Evolutionary conservation across 2,329 filamentous ascomycete species (phyloP).

Genomic region (Apiospora rasikravindrae): DNA sequence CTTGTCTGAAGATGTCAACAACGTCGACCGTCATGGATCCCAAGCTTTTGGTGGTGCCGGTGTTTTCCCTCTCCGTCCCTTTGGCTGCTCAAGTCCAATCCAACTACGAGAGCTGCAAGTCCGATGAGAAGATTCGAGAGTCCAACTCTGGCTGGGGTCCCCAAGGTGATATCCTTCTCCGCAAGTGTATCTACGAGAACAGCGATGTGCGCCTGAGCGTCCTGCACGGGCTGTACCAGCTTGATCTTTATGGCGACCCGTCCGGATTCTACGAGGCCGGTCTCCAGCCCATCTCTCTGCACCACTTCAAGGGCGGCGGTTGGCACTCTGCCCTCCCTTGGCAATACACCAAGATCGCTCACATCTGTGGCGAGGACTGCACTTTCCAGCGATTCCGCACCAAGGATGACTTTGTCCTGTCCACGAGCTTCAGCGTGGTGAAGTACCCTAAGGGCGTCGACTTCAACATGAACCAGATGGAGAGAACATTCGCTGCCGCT

Average conservation of each 20-base stretch:
- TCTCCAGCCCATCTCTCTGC: conserved; percentile 63
- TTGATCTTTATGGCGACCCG: conserved; percentile 65
- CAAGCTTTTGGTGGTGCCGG: conserved; percentile 69
- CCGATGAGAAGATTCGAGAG: conserved; percentile 57
- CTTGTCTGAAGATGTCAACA: conserved; percentile 65
- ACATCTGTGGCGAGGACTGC: conserved; percentile 66
- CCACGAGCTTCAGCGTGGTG: conserved; percentile 64
- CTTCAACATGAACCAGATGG: conserved; percentile 55
- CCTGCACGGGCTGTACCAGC: conserved; percentile 63
- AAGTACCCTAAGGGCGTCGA: conserved; percentile 59
- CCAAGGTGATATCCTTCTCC: conserved; percentile 65
- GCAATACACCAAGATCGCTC: conserved; percentile 61
- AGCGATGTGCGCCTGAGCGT: conserved; percentile 62
- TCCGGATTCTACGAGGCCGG: conserved; percentile 69
- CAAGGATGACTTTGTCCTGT: conserved; percentile 58
- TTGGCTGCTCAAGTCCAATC: conserved; percentile 51
- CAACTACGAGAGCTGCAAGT: conserved; percentile 52
- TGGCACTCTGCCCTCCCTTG: conserved; percentile 61
- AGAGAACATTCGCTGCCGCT: conserved; percentile 57
- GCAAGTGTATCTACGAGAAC: conserved; percentile 69
- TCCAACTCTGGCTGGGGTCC: conserved; percentile 64
- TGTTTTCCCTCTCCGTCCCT: conserved; percentile 62
- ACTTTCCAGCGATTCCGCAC: conserved; percentile 63
- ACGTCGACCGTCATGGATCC: conserved; percentile 64
- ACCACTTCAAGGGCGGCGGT: conserved; percentile 67